These are phyloP conservation scores for Lolium perenne DNA, from an alignment of 176 grass and related monocot genomes.

Conservation along the genomic window DNA sequence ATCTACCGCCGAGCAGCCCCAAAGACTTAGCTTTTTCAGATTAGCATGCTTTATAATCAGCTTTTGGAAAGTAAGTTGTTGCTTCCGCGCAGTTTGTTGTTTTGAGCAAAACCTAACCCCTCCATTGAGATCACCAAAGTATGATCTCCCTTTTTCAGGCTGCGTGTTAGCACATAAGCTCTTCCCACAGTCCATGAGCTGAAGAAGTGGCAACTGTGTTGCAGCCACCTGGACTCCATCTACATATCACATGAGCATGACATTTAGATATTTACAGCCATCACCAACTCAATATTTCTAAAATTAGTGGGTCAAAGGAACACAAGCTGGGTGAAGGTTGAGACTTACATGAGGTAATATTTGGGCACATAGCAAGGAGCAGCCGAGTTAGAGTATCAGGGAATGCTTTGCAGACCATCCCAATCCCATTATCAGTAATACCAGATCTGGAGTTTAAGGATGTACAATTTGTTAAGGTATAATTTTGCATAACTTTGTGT, in stretches of 20 bases:
- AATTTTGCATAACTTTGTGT: neutral
- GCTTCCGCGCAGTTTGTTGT: conserved; percentile 31
- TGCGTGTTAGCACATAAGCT: conserved; percentile 57
- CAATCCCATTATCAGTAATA: conserved; percentile 86
- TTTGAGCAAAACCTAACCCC: conserved; percentile 56
- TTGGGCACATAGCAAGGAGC: conserved; percentile 72
- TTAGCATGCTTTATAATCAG: conserved; percentile 79
- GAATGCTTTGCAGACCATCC: conserved; percentile 83
- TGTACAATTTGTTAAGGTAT: neutral
- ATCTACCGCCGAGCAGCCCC: conserved; percentile 83
- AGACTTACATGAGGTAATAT: conserved; percentile 85
- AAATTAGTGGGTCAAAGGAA: neutral
- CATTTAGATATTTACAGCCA: conserved; percentile 6
- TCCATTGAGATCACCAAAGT: conserved; percentile 50
- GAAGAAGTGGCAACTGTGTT: conserved; percentile 79
- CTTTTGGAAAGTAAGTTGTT: conserved; percentile 58
- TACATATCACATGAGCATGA: conserved; percentile 41
- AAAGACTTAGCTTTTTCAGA: conserved; percentile 85
- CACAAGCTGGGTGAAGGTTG: neutral
- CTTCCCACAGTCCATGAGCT: conserved; percentile 83
- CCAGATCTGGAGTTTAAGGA: conserved; percentile 65
- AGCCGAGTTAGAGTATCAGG: conserved; percentile 61
- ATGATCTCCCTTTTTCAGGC: conserved; percentile 42
- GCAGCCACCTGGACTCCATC: conserved; percentile 76
- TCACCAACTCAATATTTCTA: neutral